phyloP scores from a whole-genome alignment of 306 rosid genomes.

The Castanea sativa region DNA sequence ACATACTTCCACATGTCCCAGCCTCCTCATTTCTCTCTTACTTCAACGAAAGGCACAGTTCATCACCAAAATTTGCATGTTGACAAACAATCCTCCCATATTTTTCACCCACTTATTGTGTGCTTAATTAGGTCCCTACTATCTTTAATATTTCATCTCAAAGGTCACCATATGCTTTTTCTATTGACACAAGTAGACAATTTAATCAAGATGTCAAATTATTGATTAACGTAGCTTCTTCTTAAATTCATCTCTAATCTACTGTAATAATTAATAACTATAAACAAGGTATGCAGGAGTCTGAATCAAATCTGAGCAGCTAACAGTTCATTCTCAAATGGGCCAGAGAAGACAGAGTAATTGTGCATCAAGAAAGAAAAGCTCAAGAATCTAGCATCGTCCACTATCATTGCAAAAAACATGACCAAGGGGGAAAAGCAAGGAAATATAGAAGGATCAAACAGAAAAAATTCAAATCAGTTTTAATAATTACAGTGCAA shows the following conservation, averaged over 20 bases:
- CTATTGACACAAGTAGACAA: not conserved
- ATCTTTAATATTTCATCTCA: not conserved
- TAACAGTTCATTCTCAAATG: not conserved
- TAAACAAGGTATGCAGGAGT: not conserved
- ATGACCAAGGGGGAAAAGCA: not conserved
- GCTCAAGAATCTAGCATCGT: slow-evolving; percentile 6
- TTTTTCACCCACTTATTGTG: not conserved
- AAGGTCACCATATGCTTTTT: not conserved
- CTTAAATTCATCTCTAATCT: not conserved
- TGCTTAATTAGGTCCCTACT: not conserved
- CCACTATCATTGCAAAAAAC: slow-evolving; percentile 13
- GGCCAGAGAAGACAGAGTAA: too few relatives aligned
- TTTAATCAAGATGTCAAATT: not conserved
- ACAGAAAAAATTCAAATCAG: slow-evolving; percentile 4
- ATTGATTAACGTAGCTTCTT: not conserved
- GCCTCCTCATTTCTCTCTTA: not conserved
- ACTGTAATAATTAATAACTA: not conserved
- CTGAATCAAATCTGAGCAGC: not conserved
- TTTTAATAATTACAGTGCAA: not conserved
- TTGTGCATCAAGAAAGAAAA: not conserved
- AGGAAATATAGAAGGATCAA: not conserved
- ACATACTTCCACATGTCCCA: not conserved
- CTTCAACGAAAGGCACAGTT: not conserved
- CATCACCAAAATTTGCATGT: not conserved
- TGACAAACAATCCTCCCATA: not conserved